Percentiles rank a stretch among this genome's conserved stretches.
Conservation (phyloP, 2,329 filamentous ascomycete genomes). For the Stagonosporopsis tanaceti region DNA sequence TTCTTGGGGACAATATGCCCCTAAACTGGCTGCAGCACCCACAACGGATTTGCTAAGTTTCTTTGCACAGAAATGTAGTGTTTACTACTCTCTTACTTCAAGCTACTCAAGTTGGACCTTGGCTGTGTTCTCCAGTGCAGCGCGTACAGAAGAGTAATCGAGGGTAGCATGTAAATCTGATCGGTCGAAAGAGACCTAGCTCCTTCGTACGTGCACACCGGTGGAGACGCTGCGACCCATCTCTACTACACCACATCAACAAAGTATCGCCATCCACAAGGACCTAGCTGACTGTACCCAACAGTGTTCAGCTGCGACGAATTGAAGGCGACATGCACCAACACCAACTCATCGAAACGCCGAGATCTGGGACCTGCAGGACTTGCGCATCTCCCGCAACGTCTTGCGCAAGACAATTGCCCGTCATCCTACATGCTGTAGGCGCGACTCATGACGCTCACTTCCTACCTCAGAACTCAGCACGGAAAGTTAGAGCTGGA, state of each 20-base stretch:
- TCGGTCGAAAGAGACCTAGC: too few species aligned
- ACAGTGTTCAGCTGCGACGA: slow-evolving; percentile 2
- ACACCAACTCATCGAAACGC: slow-evolving; percentile 15
- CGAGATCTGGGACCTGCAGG: slow-evolving; percentile 15
- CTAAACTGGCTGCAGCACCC: too few species aligned
- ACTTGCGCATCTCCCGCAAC: slow-evolving; percentile 13
- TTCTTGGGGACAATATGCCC: too few species aligned
- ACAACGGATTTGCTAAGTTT: too few species aligned
- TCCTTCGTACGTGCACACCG: neutral
- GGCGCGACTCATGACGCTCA: neutral
- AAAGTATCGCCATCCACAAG: neutral
- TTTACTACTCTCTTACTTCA: too few species aligned
- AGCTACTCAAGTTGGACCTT: too few species aligned
- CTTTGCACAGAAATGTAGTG: too few species aligned
- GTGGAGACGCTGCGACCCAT: neutral
- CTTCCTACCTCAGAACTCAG: neutral
- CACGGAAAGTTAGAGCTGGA: neutral
- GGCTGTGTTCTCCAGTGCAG: too few species aligned
- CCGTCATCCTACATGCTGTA: slow-evolving; percentile 5
- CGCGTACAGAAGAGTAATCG: too few species aligned
- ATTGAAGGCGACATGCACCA: neutral
- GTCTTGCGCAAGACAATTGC: slow-evolving; percentile 10
- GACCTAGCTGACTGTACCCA: neutral
- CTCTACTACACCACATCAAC: neutral
- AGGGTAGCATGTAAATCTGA: too few species aligned